Base-by-base conservation (phyloP, 495 filamentous ascomycete genomes). In the Penicillium roqueforti region DNA sequence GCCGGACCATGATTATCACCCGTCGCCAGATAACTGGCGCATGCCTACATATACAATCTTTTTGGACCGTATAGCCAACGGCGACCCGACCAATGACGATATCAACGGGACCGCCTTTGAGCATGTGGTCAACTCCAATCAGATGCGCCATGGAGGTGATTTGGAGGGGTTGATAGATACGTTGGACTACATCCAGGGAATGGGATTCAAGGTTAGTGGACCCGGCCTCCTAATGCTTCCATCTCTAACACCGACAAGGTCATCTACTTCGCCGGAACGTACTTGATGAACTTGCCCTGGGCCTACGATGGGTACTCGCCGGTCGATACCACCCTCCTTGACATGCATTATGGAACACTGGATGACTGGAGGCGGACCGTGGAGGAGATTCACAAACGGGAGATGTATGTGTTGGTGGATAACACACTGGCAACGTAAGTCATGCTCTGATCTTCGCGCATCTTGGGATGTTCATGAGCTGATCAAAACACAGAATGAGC, bases 21-120 rank as follows among this genome's bases (percentile, higher is more conserved):
- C 72, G 10, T 75, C 71, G 16, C 72, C 72, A 31, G 58, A 67
- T 11, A 74, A 73, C 53, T 75, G 72, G 72, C 68, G 72, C 18
- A 69, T 75, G 29, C 72, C 72, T 25, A 58, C 73, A 49, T 75
- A 75, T 51, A 71, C 72, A 2, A 51, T 74, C 14, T 73, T 69
- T 40, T 48, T 73, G 32, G 72, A 75, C 43, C 63, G 71, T 6
- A 72, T 73, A 47, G 64, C 72, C 7, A 70, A 75, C 53, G 72
- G 72, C 10, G 72, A 75, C 28, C 58, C 58, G 13, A 53, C 49
- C 9, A 60, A 60, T 29, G 54, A 60, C 23, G 45, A 60, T 37
- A 56, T 56, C 26, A 60, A 60, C 22, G 54, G 54, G 18, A 60
- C 58, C 10, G 11, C 23, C 13, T 60, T 59, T 53, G 70, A 73